A percentile compares a stretch with the other conserved stretches of the same genome.
Evolutionary conservation across 148 eudicot species (phyloP).

Genomic region (Rhododendron simsii): DNA sequence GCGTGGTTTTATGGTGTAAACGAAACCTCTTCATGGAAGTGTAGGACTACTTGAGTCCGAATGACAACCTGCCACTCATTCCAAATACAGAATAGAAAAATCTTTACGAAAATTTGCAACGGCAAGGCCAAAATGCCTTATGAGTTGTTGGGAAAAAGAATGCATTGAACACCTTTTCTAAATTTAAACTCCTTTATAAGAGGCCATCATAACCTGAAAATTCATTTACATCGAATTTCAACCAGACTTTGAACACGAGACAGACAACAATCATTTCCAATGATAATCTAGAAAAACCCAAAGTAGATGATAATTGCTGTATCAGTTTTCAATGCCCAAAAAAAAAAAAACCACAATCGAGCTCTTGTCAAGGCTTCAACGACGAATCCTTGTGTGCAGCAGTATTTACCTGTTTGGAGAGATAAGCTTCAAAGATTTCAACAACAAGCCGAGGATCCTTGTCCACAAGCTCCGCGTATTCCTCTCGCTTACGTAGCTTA

Average conservation of each 20-base stretch:
- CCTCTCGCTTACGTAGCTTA: slow-evolving; percentile 59
- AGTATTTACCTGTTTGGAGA: slow-evolving; percentile 66
- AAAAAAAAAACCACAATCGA: background rate
- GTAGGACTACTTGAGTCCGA: too few species aligned
- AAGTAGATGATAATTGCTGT: background rate
- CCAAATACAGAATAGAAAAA: background rate
- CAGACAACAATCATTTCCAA: background rate
- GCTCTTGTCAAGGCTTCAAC: background rate
- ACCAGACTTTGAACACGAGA: slow-evolving; percentile 4
- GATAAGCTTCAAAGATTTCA: slow-evolving; percentile 70
- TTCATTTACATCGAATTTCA: slow-evolving; percentile 6
- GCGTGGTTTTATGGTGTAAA: too few species aligned
- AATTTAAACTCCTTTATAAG: background rate
- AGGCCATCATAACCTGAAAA: background rate
- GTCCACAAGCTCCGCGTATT: slow-evolving; percentile 68
- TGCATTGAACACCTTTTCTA: background rate
- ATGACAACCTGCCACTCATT: too few species aligned
- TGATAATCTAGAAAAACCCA: background rate
- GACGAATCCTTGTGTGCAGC: slow-evolving; percentile 44
- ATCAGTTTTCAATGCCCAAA: background rate
- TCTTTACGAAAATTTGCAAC: too few species aligned
- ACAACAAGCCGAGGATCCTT: slow-evolving; percentile 81
- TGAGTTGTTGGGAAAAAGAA: background rate
- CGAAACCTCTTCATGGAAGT: too few species aligned
- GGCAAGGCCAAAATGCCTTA: background rate